These are phyloP conservation scores for Geotrichum histeridarum DNA, from an alignment of 1,139 yeast species.

Conservation along the genomic window DNA sequence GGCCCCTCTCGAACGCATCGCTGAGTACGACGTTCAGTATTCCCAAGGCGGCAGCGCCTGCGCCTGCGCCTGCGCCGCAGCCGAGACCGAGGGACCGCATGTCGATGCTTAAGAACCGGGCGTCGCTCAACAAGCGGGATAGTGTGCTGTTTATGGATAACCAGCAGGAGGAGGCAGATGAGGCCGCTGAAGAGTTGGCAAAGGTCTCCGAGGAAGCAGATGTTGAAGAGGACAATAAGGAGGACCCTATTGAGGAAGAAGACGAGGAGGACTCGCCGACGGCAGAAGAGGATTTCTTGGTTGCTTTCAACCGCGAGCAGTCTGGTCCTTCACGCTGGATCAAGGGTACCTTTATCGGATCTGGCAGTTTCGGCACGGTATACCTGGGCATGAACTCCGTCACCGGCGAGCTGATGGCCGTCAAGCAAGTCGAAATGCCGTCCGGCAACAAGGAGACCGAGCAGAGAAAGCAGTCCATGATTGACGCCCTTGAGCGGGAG, in stretches of 20 bases:
- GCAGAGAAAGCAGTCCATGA: constrained; percentile 55
- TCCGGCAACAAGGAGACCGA: constrained; percentile 36
- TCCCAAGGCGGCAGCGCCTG: neutral
- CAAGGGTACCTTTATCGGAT: constrained; percentile 87
- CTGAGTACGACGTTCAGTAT: constrained; percentile 2
- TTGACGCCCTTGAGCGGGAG: constrained; percentile 81
- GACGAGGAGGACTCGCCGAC: neutral
- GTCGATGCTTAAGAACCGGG: neutral
- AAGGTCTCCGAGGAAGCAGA: neutral
- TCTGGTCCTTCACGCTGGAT: constrained; percentile 72
- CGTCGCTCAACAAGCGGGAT: neutral
- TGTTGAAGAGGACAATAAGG: constrained; percentile 5
- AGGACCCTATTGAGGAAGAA: neutral
- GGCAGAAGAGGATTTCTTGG: constrained; percentile 32
- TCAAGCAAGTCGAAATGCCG: constrained; percentile 83
- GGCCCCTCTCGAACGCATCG: constrained; percentile 1
- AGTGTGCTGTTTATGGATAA: neutral
- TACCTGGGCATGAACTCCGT: constrained; percentile 86
- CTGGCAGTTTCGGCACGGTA: constrained; percentile 93
- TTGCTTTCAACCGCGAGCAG: constrained; percentile 41
- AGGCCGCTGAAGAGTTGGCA: neutral
- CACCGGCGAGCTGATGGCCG: constrained; percentile 96
- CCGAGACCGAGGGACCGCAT: neutral
- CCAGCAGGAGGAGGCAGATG: constrained; percentile 10
- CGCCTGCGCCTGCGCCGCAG: neutral